Percentiles rank a stretch among this genome's conserved stretches.
Evolutionary conservation across 768 basidiomycete genomes (phyloP).

Genomic region (Butyriboletus loyo): DNA sequence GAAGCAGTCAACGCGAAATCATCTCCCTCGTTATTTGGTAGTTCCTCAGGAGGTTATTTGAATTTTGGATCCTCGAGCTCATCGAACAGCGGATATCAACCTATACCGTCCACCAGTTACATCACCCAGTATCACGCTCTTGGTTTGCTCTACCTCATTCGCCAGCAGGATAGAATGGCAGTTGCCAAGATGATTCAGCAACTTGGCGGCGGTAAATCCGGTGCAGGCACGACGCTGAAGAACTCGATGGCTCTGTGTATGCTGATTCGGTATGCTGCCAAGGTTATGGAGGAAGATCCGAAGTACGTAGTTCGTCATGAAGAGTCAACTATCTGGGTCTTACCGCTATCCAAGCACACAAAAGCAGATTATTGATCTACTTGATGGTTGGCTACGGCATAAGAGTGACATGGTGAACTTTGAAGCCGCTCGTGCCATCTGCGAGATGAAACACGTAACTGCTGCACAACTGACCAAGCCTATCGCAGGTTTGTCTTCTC

Average conservation of each 20-base stretch:
- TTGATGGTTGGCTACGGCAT: slow-evolving; percentile 94
- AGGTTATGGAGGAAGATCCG: slow-evolving; percentile 97
- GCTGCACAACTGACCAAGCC: slow-evolving; percentile 78
- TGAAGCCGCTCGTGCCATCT: slow-evolving; percentile 95
- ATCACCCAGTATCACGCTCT: slow-evolving; percentile 97
- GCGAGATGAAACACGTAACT: slow-evolving; percentile 88
- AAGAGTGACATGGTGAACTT: slow-evolving; percentile 99
- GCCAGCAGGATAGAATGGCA: slow-evolving; percentile 98
- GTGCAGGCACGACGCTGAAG: slow-evolving; percentile 79
- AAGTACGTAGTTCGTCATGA: slow-evolving; percentile 60
- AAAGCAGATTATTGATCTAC: slow-evolving; percentile 86
- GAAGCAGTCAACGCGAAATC: slow-evolving; percentile 93
- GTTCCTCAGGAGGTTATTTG: slow-evolving; percentile 59
- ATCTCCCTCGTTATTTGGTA: slow-evolving; percentile 63
- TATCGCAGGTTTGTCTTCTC: slow-evolving; percentile 67
- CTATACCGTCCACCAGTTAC: slow-evolving; percentile 84
- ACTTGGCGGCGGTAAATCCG: slow-evolving; percentile 84
- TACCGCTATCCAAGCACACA: slow-evolving; percentile 58
- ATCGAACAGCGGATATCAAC: slow-evolving; percentile 62
- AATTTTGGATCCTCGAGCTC: slow-evolving; percentile 61
- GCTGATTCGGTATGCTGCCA: slow-evolving; percentile 97
- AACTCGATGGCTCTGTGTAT: slow-evolving; percentile 98
- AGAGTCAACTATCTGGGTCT: background rate
- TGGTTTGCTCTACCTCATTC: slow-evolving; percentile 88
- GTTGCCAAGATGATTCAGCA: slow-evolving; percentile 99